Base-by-base conservation (phyloP, 176 grass and related monocot species). In the Carex cristatella region DNA sequence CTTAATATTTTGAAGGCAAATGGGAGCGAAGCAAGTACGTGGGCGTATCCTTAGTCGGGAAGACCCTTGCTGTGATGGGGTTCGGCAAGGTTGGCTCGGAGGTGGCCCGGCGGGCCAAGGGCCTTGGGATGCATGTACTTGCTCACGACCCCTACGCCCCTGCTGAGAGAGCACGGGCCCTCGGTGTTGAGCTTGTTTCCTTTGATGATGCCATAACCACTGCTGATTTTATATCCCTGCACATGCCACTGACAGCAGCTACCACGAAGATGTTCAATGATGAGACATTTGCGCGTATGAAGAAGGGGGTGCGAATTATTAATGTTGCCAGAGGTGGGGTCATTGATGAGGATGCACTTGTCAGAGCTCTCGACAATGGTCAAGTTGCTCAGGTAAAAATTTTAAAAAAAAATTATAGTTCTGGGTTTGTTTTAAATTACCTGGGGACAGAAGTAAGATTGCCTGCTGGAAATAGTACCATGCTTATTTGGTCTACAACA, bases 321-420 rank as follows among this genome's bases (percentile, higher is more conserved):
- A 99, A 99, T 87, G 97, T 99, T 85, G 97, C 97, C 14, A 90
- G 97, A 68, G 97, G 97, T 85, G 97, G 97, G 54, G 97, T 99
- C 23, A 94, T 99, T 44, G 93, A 99, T 61, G 97, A 99, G 74
- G 93, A 92, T 84, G 97, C 97, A 73, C 80, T 99, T 57, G 81
- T 99, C 59, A 90, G 90, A 68, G 97, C 97, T 4, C 91, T 99
- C n/a, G 97, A 96, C 40, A 89, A 86, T 16, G 90, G 93, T 80
- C 89, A 85, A 85, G 97, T 99, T 84, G 89, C 93, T 83, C 97
- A 99, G 97, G 97, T 97, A 70, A 89, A 82, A 27, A 27, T 4
- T 30, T 0, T 23, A 44, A 2, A 38, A 44, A 78, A 82, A 12
- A 62, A 42, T n/a, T 30, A 12, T 55, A 63, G 75, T 56, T 46